These are phyloP conservation scores for Moesziomyces antarcticus DNA, from an alignment of 1,284 basidiomycete genomes.

Conservation along the genomic window DNA sequence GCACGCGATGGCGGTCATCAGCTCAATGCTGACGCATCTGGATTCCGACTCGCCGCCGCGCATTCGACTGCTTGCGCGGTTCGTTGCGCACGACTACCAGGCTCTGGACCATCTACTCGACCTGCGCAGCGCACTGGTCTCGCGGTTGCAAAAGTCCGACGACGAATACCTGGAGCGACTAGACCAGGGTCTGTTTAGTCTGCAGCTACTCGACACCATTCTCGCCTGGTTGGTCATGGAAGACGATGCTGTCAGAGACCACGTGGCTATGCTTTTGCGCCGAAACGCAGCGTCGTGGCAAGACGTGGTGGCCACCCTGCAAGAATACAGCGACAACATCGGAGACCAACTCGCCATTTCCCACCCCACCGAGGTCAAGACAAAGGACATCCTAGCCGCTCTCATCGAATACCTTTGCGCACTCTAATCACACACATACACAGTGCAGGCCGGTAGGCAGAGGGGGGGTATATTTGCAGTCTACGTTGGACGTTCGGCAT, in stretches of 20 bases:
- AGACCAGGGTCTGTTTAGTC: slow-evolving; percentile 85
- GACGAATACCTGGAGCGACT: slow-evolving; percentile 85
- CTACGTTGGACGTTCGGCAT: slow-evolving; percentile 8
- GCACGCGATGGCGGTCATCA: slow-evolving; percentile 87
- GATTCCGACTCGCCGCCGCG: slow-evolving; percentile 84
- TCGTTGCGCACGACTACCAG: slow-evolving; percentile 89
- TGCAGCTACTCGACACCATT: slow-evolving; percentile 92
- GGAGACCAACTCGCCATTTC: slow-evolving; percentile 47
- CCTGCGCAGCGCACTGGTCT: slow-evolving; percentile 78
- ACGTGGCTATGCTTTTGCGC: slow-evolving; percentile 35
- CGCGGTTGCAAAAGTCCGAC: slow-evolving; percentile 73
- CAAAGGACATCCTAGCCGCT: slow-evolving; percentile 51
- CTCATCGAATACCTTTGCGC: slow-evolving; percentile 53
- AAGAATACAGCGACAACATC: slow-evolving; percentile 54
- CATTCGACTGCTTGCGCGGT: slow-evolving; percentile 88
- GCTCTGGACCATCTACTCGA: slow-evolving; percentile 93
- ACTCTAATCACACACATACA: slow-evolving; percentile 9
- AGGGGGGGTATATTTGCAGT: too few relatives aligned
- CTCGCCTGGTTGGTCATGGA: slow-evolving; percentile 97
- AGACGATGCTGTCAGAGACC: slow-evolving; percentile 79
- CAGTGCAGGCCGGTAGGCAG: too few relatives aligned
- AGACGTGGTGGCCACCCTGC: slow-evolving; percentile 33
- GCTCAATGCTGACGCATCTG: slow-evolving; percentile 88
- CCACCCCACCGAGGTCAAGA: slow-evolving; percentile 10
- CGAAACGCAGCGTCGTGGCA: slow-evolving; percentile 19